These are phyloP conservation scores for Mycocentrospora acerina DNA, from an alignment of 2,329 filamentous ascomycete species.

Conservation along the genomic window DNA sequence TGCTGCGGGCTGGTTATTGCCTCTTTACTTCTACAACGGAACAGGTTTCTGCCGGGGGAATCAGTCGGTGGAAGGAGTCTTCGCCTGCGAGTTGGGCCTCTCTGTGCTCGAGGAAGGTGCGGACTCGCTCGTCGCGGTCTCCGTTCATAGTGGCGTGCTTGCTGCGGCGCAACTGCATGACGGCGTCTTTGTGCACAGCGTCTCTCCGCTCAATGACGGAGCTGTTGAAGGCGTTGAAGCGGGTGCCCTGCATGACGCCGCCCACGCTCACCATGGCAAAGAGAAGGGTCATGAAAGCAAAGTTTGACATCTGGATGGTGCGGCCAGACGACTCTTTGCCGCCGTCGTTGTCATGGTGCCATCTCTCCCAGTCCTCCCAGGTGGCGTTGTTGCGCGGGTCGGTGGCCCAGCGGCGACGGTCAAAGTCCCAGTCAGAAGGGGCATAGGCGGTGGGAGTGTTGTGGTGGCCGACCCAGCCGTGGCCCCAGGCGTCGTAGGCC, in stretches of 20 bases:
- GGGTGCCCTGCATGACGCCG: slow-evolving; percentile 69
- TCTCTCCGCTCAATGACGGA: slow-evolving; percentile 67
- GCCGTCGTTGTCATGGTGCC: slow-evolving; percentile 36
- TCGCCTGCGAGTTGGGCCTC: slow-evolving; percentile 45
- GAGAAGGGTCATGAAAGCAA: slow-evolving; percentile 73
- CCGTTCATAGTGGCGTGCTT: slow-evolving; percentile 55
- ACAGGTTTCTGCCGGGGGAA: slow-evolving; percentile 51
- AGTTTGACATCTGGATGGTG: slow-evolving; percentile 73
- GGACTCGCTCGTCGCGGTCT: slow-evolving; percentile 60
- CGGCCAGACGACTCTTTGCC: slow-evolving; percentile 42
- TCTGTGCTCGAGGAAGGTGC: slow-evolving; percentile 68
- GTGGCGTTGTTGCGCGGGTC: slow-evolving; percentile 74
- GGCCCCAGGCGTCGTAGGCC: slow-evolving; percentile 78
- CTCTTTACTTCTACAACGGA: slow-evolving; percentile 45
- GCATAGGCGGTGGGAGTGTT: slow-evolving; percentile 19
- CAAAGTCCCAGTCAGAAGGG: slow-evolving; percentile 25
- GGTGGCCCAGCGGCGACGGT: slow-evolving; percentile 37
- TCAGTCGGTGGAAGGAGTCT: slow-evolving; percentile 48
- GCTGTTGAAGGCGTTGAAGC: slow-evolving; percentile 64
- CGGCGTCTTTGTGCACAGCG: slow-evolving; percentile 65
- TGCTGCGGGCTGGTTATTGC: slow-evolving; percentile 12
- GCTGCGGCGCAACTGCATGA: slow-evolving; percentile 61
- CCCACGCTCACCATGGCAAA: slow-evolving; percentile 69
- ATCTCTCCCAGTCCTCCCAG: slow-evolving; percentile 94
- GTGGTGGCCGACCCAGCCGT: slow-evolving; percentile 67